phyloP scores from a whole-genome alignment of 345 rosid species.

The Euphorbia peplus region DNA sequence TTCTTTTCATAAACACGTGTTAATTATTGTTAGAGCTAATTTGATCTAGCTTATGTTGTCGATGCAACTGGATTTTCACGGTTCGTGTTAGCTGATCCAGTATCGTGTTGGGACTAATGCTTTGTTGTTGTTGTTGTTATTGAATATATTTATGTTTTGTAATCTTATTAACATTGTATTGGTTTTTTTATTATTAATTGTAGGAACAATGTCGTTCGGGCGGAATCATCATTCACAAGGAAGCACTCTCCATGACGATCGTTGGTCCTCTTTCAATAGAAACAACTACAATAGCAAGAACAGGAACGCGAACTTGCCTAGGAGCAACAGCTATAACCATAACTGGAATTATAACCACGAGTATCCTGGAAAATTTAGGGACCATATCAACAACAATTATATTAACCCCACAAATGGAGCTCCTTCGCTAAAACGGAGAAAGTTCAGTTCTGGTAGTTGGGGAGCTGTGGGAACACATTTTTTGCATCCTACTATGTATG shows the following conservation, averaged over 20 bases:
- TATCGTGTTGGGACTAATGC: no score
- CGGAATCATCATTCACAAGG: conserved; percentile 47
- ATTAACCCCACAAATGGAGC: conserved; percentile 33
- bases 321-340: conserved; percentile 19
- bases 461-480: conserved; percentile 36
- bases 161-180: not conserved
- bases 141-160: not conserved
- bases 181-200: not conserved
- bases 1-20: not conserved
- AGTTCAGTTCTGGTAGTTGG: conserved; percentile 46
- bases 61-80: no score
- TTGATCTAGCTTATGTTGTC: no score
- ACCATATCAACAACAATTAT: conserved; percentile 23
- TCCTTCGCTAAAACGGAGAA: conserved; percentile 57
- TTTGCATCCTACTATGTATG: conserved; percentile 22
- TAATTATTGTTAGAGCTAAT: not conserved
- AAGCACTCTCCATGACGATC: conserved; percentile 32
- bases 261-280: conserved; percentile 31
- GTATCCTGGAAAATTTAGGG: conserved; percentile 32
- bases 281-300: conserved; percentile 23
- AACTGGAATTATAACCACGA: conserved; percentile 27
- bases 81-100: no score
- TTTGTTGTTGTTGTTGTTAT: no score
- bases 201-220: conserved; percentile 47
- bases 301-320: conserved; percentile 26